Conservation (phyloP, 148 eudicot species). For the Rhododendron simsii region DNA sequence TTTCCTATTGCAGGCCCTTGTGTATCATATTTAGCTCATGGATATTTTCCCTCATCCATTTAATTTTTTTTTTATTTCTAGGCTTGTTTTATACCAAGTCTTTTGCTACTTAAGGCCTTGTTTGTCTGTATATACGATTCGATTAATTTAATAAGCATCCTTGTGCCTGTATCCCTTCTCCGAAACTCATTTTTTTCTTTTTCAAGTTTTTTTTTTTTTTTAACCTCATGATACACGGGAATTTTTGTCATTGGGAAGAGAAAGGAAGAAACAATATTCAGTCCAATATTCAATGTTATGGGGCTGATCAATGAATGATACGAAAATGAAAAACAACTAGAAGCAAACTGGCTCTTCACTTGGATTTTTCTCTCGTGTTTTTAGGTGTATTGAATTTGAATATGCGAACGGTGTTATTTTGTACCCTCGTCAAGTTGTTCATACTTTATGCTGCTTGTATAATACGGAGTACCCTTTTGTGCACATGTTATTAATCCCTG, state of each 20-base stretch:
- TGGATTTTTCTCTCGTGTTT: neutral
- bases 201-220: neutral
- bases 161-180: neutral
- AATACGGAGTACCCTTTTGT: neutral
- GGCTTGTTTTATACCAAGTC: slow-evolving; percentile 6
- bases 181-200: neutral
- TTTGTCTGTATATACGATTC: slow-evolving; percentile 16
- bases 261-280: neutral
- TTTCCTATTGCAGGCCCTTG: slow-evolving; percentile 11
- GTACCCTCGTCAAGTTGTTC: neutral
- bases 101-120: neutral
- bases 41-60: slow-evolving; percentile 7
- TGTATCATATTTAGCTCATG: slow-evolving; percentile 24
- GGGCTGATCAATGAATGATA: neutral
- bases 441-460: neutral
- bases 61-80: neutral
- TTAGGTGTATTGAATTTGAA: neutral
- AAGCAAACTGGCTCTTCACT: neutral
- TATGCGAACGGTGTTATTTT: neutral
- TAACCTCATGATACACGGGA: neutral
- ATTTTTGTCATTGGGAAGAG: neutral
- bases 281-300: neutral
- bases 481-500: neutral
- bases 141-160: slow-evolving; percentile 15
- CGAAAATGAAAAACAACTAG: neutral